Conservation (phyloP, 805 yeast species). For the Cyberlindnera veronae region DNA sequence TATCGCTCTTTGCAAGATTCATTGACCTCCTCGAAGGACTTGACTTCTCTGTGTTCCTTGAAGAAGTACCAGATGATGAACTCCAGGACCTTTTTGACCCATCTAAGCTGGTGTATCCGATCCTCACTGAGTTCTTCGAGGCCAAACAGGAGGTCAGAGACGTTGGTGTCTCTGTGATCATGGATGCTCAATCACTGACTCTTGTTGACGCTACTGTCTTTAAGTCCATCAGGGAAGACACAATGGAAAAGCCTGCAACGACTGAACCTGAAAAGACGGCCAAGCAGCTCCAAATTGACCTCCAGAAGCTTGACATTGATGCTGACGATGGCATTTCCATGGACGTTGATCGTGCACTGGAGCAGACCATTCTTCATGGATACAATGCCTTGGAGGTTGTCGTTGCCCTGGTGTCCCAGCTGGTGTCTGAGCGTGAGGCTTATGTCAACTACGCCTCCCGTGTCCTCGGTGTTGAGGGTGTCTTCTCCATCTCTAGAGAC, state of each 20-base stretch:
- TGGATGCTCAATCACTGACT: slow-evolving; percentile 68
- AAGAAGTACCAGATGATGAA: slow-evolving; percentile 5
- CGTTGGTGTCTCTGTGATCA: slow-evolving; percentile 50
- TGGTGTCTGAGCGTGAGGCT: slow-evolving; percentile 68
- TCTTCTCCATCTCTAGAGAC: slow-evolving; percentile 35
- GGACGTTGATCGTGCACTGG: slow-evolving; percentile 30
- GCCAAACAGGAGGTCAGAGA: slow-evolving; percentile 72
- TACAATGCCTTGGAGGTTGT: slow-evolving; percentile 34
- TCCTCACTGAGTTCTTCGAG: slow-evolving; percentile 66
- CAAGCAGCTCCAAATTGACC: slow-evolving; percentile 40
- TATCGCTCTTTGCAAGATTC: slow-evolving; percentile 46
- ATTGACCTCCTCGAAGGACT: slow-evolving; percentile 55
- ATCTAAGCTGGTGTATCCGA: slow-evolving; percentile 31
- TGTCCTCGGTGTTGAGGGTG: slow-evolving; percentile 70
- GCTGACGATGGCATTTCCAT: slow-evolving; percentile 33
- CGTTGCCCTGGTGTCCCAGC: slow-evolving; percentile 45
- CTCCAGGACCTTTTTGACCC: slow-evolving; percentile 24
- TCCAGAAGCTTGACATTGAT: slow-evolving; percentile 46
- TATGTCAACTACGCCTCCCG: slow-evolving; percentile 71
- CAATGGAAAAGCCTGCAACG: slow-evolving; percentile 29
- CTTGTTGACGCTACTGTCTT: slow-evolving; percentile 75
- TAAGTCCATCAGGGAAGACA: slow-evolving; percentile 55
- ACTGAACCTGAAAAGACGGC: slow-evolving; percentile 47
- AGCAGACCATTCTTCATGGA: slow-evolving; percentile 31
- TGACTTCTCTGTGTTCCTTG: slow-evolving; percentile 49